phyloP scores from a whole-genome alignment of 768 basidiomycete species.

The Boletus reticuloceps region DNA sequence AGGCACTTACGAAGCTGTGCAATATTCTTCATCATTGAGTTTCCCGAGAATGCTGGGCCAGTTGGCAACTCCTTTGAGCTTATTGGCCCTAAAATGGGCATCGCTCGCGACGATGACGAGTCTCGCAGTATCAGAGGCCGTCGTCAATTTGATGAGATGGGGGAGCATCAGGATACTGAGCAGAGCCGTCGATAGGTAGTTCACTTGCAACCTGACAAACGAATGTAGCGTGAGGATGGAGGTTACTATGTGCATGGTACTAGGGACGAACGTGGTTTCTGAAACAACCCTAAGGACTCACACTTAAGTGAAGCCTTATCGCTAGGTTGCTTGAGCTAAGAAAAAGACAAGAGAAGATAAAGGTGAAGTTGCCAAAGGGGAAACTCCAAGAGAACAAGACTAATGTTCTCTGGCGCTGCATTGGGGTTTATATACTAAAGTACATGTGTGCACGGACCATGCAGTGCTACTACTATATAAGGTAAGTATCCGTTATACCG shows the following conservation, averaged over 20 bases:
- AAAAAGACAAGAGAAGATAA: too few species aligned
- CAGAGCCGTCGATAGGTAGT: conserved; percentile 35
- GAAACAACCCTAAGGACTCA: too few species aligned
- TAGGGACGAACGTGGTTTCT: conserved; percentile 29
- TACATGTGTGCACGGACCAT: too few species aligned
- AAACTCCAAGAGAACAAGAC: too few species aligned
- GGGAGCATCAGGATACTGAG: conserved; percentile 37
- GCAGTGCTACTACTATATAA: too few species aligned
- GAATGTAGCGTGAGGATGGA: neutral
- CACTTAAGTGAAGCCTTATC: too few species aligned
- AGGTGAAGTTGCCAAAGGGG: too few species aligned
- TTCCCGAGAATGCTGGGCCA: conserved; percentile 29
- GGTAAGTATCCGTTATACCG: too few species aligned
- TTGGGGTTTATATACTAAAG: too few species aligned
- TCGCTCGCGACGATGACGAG: conserved; percentile 33
- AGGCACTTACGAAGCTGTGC: conserved; percentile 21
- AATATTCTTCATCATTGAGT: conserved; percentile 29
- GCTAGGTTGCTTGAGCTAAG: too few species aligned
- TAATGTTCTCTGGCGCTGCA: too few species aligned
- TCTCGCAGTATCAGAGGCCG: conserved; percentile 20
- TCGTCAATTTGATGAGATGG: conserved; percentile 29
- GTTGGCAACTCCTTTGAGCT: conserved; percentile 3
- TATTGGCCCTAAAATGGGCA: conserved; percentile 17
- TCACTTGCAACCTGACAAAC: conserved; percentile 32
- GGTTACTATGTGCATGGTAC: neutral